Conservation (phyloP, 148 eudicot species). For the Heliosperma pusillum region DNA sequence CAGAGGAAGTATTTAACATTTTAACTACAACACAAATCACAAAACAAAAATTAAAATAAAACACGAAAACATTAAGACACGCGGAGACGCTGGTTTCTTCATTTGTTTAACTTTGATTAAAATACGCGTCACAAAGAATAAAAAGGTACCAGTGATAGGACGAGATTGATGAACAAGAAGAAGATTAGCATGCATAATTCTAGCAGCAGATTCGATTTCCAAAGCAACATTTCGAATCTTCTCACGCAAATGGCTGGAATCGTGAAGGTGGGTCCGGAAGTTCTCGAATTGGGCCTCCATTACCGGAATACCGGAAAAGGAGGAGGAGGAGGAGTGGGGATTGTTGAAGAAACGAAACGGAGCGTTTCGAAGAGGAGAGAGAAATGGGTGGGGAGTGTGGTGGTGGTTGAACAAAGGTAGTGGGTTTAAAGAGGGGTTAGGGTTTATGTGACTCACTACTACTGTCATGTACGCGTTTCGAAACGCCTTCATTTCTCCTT, state of each 20-base stretch:
- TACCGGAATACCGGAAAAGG: constrained; percentile 28
- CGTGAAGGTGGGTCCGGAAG: constrained; percentile 58
- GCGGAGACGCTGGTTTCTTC: too few species aligned
- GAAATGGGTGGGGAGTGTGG: constrained; percentile 14
- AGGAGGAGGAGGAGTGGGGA: constrained; percentile 24
- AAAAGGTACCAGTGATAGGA: constrained; percentile 54
- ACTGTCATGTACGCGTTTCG: constrained; percentile 37
- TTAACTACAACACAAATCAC: too few species aligned
- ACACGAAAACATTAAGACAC: too few species aligned
- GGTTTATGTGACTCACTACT: constrained; percentile 36
- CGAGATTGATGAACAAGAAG: constrained; percentile 86
- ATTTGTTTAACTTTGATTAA: too few species aligned
- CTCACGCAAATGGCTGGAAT: constrained; percentile 63
- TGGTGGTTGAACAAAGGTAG: constrained; percentile 1
- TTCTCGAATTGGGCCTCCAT: constrained; percentile 66
- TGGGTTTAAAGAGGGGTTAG: constrained; percentile 15
- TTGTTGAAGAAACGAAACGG: constrained; percentile 16
- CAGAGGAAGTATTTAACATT: too few species aligned
- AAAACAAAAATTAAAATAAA: too few species aligned
- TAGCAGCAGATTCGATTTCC: constrained; percentile 63
- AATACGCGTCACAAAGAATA: too few species aligned
- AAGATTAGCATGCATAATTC: constrained; percentile 70
- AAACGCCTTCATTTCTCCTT: constrained; percentile 43
- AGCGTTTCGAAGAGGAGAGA: constrained; percentile 15
- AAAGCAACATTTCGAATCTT: constrained; percentile 52